A percentile compares a stretch with the other conserved stretches of the same genome.
Evolutionary conservation across 164 flowering plant species (phyloP).

Genomic region (Berberis vulgaris): DNA sequence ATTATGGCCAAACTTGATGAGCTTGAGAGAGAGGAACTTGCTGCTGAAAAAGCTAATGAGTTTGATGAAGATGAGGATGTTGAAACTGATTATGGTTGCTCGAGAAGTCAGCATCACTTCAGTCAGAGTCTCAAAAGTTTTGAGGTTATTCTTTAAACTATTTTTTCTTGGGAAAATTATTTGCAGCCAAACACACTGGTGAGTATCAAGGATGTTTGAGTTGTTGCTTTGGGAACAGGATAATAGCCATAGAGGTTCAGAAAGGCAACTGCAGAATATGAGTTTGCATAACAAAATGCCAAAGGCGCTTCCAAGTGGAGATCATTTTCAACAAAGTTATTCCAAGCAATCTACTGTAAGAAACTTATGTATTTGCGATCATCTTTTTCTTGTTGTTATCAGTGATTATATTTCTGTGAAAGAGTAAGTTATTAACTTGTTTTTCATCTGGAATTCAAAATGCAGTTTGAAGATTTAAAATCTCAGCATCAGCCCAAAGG

Average conservation of each 20-base stretch:
- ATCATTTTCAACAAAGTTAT: too few relatives aligned
- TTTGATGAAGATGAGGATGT: constrained; percentile 17
- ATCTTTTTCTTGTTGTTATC: too few relatives aligned
- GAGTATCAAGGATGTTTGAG: background rate
- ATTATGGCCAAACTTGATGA: constrained; percentile 61
- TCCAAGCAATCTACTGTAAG: too few relatives aligned
- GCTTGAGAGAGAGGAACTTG: constrained; percentile 72
- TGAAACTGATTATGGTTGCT: constrained; percentile 4
- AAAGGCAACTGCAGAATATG: too few relatives aligned
- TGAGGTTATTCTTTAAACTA: constrained; percentile 23
- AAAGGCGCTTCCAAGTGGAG: too few relatives aligned
- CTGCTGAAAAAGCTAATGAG: constrained; percentile 12
- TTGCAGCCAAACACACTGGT: background rate
- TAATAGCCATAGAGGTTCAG: constrained; percentile 7
- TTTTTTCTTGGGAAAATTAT: background rate
- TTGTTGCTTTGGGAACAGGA: constrained; percentile 3
- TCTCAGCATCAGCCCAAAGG: constrained; percentile 24
- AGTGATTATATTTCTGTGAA: too few relatives aligned
- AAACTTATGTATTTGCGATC: too few relatives aligned
- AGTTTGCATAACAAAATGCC: too few relatives aligned
- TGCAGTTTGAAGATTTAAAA: too few relatives aligned
- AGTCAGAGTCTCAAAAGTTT: constrained; percentile 15
- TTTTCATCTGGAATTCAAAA: too few relatives aligned
- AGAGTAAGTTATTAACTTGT: too few relatives aligned
- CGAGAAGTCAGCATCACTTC: constrained; percentile 13